Evolutionary conservation across 306 rosid genomes (phyloP), one percentile per base, ranked within the genome.

Genomic region (Cicer yamashitae): DNA sequence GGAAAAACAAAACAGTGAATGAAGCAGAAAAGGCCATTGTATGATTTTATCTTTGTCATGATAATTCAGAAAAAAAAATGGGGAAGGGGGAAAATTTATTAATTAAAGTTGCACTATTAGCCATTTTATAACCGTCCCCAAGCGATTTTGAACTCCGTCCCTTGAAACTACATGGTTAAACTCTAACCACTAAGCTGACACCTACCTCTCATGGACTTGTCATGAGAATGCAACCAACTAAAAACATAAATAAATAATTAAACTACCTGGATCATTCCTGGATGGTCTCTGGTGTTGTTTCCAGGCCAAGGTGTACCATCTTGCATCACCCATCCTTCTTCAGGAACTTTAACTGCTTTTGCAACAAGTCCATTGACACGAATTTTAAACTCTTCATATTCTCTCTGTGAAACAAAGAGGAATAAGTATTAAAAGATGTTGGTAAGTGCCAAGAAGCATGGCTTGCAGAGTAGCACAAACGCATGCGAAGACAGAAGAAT

Each of bases 301-400:
- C 98, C 98, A 18, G 98, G 98, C 98, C 98, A 94, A 13, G 98
- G 98, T 1, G 98, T 94, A 72, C 98, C 97, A 77, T 94, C 98
- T 87, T 94, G 97, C 97, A 94, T 94, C 79, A 84, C 88, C 98
- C 98, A 94, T 63, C 98, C 98, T 81, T 94, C 98, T 82, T 94
- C 97, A 0, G 98, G 97, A 77, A 91, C 41, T 78, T 91, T 91
- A 14, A 67, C 75, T 12, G 98, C 98, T 89, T 94, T 94, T 6
- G 94, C 87, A 77, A 94, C 98, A 67, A 94, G 89, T 39, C 88
- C 93, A 63, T 94, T 94, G 45, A 94, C 6, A 60, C 97, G 98
- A 71, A 94, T 79, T 82, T 94, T 94, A 67, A 94, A 94, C 76
- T 94, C 98, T 79, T 94, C 98, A 10, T 94, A 94, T 80, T 94